phyloP scores from a whole-genome alignment of 495 filamentous ascomycete species.

The Symbiotaphrina buchneri region DNA sequence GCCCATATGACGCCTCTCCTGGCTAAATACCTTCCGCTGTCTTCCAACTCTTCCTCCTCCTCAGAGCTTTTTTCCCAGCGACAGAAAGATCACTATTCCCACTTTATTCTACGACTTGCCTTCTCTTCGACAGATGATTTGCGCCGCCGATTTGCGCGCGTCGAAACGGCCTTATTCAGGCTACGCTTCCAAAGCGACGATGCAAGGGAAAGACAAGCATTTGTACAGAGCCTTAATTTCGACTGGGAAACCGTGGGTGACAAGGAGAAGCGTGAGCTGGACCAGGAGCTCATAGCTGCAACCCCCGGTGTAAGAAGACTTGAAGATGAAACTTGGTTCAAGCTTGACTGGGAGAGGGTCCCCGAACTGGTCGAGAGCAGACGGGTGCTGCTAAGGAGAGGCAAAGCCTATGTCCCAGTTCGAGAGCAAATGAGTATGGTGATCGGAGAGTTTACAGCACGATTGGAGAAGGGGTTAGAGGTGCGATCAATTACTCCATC shows the following conservation, averaged over 20 bases:
- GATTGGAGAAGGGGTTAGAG: slow-evolving; percentile 63
- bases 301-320: slow-evolving; percentile 27
- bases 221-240: slow-evolving; percentile 56
- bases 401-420: slow-evolving; percentile 81
- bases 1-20: slow-evolving; percentile 60
- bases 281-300: slow-evolving; percentile 21
- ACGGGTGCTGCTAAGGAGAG: slow-evolving; percentile 49
- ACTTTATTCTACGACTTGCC: slow-evolving; percentile 89
- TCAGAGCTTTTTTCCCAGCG: slow-evolving; percentile 43
- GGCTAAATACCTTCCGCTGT: slow-evolving; percentile 68
- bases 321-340: slow-evolving; percentile 68
- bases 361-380: slow-evolving; percentile 73
- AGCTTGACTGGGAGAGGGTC: slow-evolving; percentile 84
- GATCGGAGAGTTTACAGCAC: slow-evolving; percentile 57
- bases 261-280: slow-evolving; percentile 12
- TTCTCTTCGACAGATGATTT: slow-evolving; percentile 84
- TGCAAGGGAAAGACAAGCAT: slow-evolving; percentile 39
- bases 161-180: slow-evolving; percentile 75
- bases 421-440: slow-evolving; percentile 75
- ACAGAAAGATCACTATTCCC: slow-evolving; percentile 91
- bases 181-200: slow-evolving; percentile 56
- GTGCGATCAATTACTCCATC: slow-evolving; percentile 14
- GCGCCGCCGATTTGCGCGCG: slow-evolving; percentile 63
- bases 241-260: slow-evolving; percentile 21
- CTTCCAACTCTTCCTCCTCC: slow-evolving; percentile 44